Percentiles rank a stretch among this genome's conserved stretches.
phyloP scores from a whole-genome alignment of 768 basidiomycete species.

The Termitomyces sp. region DNA sequence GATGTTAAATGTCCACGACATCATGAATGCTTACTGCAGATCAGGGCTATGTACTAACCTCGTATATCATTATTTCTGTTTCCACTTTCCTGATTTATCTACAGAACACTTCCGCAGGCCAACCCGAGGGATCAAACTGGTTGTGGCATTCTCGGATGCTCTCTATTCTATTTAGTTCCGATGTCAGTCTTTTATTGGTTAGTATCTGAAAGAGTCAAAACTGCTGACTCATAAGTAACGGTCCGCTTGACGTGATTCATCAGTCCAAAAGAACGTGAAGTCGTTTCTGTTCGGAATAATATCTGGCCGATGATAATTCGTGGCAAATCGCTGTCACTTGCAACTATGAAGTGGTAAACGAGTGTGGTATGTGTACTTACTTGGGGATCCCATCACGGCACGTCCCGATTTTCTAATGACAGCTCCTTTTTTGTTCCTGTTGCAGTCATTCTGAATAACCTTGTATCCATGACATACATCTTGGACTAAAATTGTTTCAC shows the following conservation, averaged over 20 bases:
- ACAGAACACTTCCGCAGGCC: conserved; percentile 5
- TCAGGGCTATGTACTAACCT: conserved; percentile 7
- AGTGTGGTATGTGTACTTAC: too few relatives aligned
- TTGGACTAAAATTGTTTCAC: too few relatives aligned
- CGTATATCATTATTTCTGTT: background rate
- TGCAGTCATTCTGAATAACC: background rate
- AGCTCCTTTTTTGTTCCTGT: too few relatives aligned
- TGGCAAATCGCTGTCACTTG: background rate
- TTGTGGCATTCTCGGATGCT: conserved; percentile 4
- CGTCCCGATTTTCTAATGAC: background rate
- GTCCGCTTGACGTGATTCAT: conserved; percentile 11
- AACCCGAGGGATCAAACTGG: conserved; percentile 13
- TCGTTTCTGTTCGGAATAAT: conserved; percentile 1
- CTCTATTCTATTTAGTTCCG: background rate
- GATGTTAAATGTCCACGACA: background rate
- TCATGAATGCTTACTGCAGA: conserved; percentile 4
- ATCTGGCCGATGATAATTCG: background rate
- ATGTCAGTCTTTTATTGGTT: background rate
- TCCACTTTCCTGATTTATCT: conserved; percentile 1
- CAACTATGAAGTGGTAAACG: background rate
- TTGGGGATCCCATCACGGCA: background rate
- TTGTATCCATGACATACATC: background rate
- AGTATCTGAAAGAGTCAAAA: background rate
- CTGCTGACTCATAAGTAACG: background rate
- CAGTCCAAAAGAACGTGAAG: conserved; percentile 12